phyloP scores from a whole-genome alignment of 2,329 filamentous ascomycete genomes.

The Annulohypoxylon truncatum region DNA sequence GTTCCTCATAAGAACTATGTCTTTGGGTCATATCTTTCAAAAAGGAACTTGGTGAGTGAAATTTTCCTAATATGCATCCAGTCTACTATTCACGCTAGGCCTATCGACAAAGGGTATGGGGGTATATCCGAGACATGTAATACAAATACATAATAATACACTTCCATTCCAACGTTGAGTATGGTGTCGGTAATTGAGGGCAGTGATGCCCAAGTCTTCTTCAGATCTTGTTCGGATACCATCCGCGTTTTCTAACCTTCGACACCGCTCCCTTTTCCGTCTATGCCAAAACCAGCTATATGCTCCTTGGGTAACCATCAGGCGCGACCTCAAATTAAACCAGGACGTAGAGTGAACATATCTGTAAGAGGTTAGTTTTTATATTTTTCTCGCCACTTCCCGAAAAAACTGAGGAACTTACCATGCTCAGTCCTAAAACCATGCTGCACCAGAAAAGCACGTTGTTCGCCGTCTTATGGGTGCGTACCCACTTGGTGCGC shows the following conservation, averaged over 20 bases:
- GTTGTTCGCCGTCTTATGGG: constrained; percentile 84
- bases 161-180: constrained; percentile 3
- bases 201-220: constrained; percentile 2
- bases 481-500: constrained; percentile 79
- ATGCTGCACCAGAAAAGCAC: constrained; percentile 92
- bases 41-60: background rate
- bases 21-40: background rate
- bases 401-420: constrained; percentile 56
- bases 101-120: constrained; percentile 27
- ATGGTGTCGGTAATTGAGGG: background rate
- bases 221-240: background rate
- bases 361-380: constrained; percentile 53
- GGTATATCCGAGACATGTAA: constrained; percentile 30
- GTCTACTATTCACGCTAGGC: constrained; percentile 14
- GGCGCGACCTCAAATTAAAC: constrained; percentile 52
- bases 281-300: background rate
- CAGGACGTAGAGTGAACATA: constrained; percentile 70
- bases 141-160: constrained; percentile 26
- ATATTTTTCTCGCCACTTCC: background rate
- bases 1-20: no score
- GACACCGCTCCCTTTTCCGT: background rate
- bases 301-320: background rate
- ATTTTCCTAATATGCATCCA: constrained; percentile 18
- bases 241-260: background rate
- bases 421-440: constrained; percentile 85